Conservation (phyloP, 78 protist genomes). For the Thecamonas trahens region DNA sequence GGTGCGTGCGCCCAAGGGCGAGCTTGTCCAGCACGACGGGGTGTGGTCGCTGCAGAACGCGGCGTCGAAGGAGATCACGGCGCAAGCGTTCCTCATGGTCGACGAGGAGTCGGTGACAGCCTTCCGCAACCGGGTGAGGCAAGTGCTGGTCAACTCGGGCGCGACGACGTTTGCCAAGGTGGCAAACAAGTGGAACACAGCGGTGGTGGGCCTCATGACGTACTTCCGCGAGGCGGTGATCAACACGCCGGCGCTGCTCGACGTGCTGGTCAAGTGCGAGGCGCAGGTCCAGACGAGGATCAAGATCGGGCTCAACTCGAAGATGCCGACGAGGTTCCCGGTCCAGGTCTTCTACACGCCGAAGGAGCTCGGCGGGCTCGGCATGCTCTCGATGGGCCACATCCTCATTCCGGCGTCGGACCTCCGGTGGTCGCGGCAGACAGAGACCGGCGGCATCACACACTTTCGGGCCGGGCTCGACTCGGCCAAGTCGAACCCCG, state of each 20-base stretch:
- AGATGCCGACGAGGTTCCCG: slow-evolving; percentile 99
- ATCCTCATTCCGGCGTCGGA: slow-evolving; percentile 98
- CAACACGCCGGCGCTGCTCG: slow-evolving; percentile 89
- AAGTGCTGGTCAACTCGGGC: slow-evolving; percentile 96
- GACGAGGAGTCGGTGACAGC: slow-evolving; percentile 62
- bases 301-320: slow-evolving; percentile 98
- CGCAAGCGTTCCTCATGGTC: slow-evolving; percentile 94
- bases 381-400: slow-evolving; percentile 99
- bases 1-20: slow-evolving; percentile 61
- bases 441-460: slow-evolving; percentile 90
- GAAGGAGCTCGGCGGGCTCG: slow-evolving; percentile 98
- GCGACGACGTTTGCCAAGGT: slow-evolving; percentile 98
- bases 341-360: slow-evolving; percentile 91
- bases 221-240: slow-evolving; percentile 96
- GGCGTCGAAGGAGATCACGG: slow-evolving; percentile 88
- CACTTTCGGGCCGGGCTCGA: slow-evolving; percentile 98
- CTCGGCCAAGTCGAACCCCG: slow-evolving; percentile 95
- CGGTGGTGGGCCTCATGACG: slow-evolving; percentile 94
- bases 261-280: slow-evolving; percentile 97
- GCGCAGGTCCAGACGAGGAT: slow-evolving; percentile 99
- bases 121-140: slow-evolving; percentile 94
- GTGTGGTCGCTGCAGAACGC: slow-evolving; percentile 96
- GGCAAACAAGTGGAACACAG: slow-evolving; percentile 98
- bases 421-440: slow-evolving; percentile 89
- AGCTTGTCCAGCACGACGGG: slow-evolving; percentile 77